Conservation (phyloP, 1,284 basidiomycete genomes). For the Cutaneotrichosporon curvatum region DNA sequence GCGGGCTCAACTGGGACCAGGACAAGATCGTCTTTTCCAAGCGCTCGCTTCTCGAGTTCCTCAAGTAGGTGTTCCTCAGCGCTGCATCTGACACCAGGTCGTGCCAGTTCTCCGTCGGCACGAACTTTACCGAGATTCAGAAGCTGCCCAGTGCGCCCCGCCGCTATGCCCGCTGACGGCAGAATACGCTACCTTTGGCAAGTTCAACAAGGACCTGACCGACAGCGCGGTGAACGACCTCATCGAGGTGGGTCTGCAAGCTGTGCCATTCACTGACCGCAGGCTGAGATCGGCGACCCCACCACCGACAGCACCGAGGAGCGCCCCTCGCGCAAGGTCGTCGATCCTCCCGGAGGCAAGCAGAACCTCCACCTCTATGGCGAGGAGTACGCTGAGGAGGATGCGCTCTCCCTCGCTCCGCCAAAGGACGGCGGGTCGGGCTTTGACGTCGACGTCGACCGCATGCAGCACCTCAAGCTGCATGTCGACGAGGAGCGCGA, state of each 20-base stretch:
- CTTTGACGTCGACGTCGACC: conserved; percentile 39
- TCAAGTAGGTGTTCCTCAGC: conserved; percentile 29
- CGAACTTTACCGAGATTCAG: conserved; percentile 43
- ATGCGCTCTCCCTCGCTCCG: conserved; percentile 43
- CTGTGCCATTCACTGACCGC: not conserved
- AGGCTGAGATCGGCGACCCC: conserved; percentile 46
- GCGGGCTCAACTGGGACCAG: conserved; percentile 4
- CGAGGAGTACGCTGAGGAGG: conserved; percentile 43
- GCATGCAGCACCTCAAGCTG: conserved; percentile 38
- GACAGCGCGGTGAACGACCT: conserved; percentile 45
- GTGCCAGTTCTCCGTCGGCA: conserved; percentile 42
- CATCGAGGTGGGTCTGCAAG: conserved; percentile 33
- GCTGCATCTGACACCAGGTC: conserved; percentile 23
- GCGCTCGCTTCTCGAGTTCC: conserved; percentile 45
- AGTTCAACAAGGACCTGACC: conserved; percentile 41
- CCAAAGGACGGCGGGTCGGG: conserved; percentile 36
- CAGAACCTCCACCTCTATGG: conserved; percentile 34
- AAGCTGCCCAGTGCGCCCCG: conserved; percentile 38
- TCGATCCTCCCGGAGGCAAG: conserved; percentile 42
- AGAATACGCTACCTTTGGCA: conserved; percentile 48
- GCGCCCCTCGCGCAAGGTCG: conserved; percentile 42
- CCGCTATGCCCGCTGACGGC: conserved; percentile 5
- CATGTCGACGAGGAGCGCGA: conserved; percentile 40
- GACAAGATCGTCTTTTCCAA: conserved; percentile 47
- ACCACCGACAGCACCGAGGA: conserved; percentile 26